Evolutionary conservation across 306 rosid species (phyloP), one percentile per base, ranked within the genome.

Genomic region (Malus sylvestris): DNA sequence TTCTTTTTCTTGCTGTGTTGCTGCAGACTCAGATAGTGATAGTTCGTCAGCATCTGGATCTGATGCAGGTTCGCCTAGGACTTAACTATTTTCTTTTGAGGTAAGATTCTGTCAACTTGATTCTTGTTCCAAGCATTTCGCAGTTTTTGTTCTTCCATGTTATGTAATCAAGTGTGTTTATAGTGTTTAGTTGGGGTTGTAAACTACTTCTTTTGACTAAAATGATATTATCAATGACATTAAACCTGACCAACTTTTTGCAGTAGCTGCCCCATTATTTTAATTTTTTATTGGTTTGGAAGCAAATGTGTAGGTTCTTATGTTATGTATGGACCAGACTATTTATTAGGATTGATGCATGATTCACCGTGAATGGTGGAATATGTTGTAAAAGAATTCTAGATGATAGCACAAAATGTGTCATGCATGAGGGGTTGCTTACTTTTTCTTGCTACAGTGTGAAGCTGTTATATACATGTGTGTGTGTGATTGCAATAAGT

Each of bases 11-110:
- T 52, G 55, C 69, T 58, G 61, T 51, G 52, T 67, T 86, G 16
- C 86, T 85, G 85, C 93, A 93, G 94, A 91, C 77, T 93, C 98
- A 59, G 97, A 93, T 71, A 91, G 98, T 75, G 98, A 93, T 53
- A 91, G 93, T 83, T 93, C 98, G 52, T 93, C 98, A 13, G 96
- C 90, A 59, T 93, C 96, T 83, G 98, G 93, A 81, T 91, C 98
- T 22, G 97, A 91, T 77, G 87, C 79, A 22, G 94, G 93, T 75
- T 91, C 97, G 19, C 92, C 86, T 63, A 78, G 89, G 83, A 76
- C 87, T 79, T 90, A 85, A 89, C 73, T 77, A 63, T 66, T 71
- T 75, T 68, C 72, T 75, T 72, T 78, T 67, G 74, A 84, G 97
- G 97, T 93, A 83, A 25, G 75, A 44, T 78, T 61, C 70, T 79